These are phyloP conservation scores for Sarocladium brachiariae DNA, from an alignment of 2,329 filamentous ascomycete species.

Conservation along the genomic window DNA sequence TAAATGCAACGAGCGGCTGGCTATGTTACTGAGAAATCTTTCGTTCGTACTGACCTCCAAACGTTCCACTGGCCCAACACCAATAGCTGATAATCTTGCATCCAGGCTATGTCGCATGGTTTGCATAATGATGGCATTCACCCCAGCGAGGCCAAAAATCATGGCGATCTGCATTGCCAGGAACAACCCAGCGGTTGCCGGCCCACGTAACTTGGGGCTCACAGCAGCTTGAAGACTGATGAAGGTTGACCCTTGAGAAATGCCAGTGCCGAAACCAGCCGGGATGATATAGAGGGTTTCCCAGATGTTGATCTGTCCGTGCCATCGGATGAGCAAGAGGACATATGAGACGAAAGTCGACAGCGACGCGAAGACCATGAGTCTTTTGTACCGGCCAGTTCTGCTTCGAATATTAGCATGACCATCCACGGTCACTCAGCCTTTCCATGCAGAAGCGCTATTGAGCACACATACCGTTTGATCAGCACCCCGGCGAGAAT, in stretches of 20 bases:
- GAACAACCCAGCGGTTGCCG: background rate
- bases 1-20: background rate
- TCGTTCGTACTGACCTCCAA: background rate
- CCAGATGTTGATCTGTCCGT: background rate
- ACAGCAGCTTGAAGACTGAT: background rate
- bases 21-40: background rate
- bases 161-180: background rate
- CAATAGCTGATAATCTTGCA: background rate
- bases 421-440: background rate
- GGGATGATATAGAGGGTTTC: conserved; percentile 1
- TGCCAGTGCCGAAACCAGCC: background rate
- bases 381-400: background rate
- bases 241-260: background rate
- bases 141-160: background rate
- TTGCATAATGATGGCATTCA: background rate
- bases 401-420: background rate
- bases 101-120: background rate
- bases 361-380: background rate
- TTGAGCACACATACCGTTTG: background rate
- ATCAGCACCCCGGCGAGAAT: background rate
- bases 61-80: background rate
- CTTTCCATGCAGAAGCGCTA: background rate
- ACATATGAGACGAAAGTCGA: background rate
- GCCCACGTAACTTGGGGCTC: background rate
- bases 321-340: background rate